Percentiles rank a stretch among this genome's conserved stretches.
Conservation (phyloP, 2,329 filamentous ascomycete genomes). For the Apiospora phragmitis region DNA sequence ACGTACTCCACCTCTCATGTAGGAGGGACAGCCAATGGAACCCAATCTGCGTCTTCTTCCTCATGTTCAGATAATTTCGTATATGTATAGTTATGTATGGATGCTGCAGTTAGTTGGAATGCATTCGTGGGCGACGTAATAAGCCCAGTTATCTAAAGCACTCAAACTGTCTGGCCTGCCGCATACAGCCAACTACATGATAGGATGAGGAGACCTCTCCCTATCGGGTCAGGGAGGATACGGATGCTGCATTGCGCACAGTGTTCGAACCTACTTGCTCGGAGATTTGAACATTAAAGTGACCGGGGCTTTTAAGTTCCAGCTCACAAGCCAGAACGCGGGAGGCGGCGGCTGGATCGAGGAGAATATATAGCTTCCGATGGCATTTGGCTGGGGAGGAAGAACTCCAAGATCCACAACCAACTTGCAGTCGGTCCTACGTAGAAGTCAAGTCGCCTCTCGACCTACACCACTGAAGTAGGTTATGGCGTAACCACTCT, state of each 20-base stretch:
- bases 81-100: background rate
- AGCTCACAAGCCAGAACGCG: background rate
- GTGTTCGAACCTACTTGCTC: background rate
- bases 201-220: background rate
- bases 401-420: background rate
- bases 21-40: background rate
- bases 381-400: background rate
- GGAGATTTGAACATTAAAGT: background rate
- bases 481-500: background rate
- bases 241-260: background rate
- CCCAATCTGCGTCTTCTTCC: background rate
- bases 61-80: background rate
- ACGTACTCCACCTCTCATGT: background rate
- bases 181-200: background rate
- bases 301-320: constrained; percentile 4
- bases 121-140: background rate
- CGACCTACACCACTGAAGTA: background rate
- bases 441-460: background rate
- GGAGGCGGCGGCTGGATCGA: background rate
- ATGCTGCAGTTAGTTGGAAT: background rate
- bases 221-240: background rate
- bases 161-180: background rate
- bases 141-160: background rate
- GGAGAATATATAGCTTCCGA: background rate
- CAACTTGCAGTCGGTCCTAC: background rate